These are phyloP conservation scores for Hordeum vulgare DNA, from an alignment of 176 grass and related monocot genomes.

Conservation along the genomic window MorexV3_pseudomolecules_assembly NC_058520.1:619421750-619422249, in stretches of 20 bases:
- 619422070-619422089: conserved; percentile 48
- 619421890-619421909: not conserved
- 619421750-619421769: conserved; percentile 82
- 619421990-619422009: conserved; percentile 96
- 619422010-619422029: conserved; percentile 98
- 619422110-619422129: conserved; percentile 12
- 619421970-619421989: conserved; percentile 56
- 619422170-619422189: conserved; percentile 74
- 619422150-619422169: conserved; percentile 59
- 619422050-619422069: conserved; percentile 87
- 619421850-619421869: conserved; percentile 77
- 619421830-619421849: conserved; percentile 93
- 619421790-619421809: conserved; percentile 78
- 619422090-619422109: not conserved
- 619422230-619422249: conserved; percentile 94
- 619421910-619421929: not conserved
- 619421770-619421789: conserved; percentile 74
- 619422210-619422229: conserved; percentile 90
- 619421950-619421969: conserved; percentile 21
- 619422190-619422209: conserved; percentile 88
- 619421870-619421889: conserved; percentile 71
- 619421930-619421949: not conserved
- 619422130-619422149: conserved; percentile 29
- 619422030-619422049: conserved; percentile 90
- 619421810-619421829: conserved; percentile 91